Conservation (phyloP, 306 rosid genomes). For the Abrus pulchellus region DNA sequence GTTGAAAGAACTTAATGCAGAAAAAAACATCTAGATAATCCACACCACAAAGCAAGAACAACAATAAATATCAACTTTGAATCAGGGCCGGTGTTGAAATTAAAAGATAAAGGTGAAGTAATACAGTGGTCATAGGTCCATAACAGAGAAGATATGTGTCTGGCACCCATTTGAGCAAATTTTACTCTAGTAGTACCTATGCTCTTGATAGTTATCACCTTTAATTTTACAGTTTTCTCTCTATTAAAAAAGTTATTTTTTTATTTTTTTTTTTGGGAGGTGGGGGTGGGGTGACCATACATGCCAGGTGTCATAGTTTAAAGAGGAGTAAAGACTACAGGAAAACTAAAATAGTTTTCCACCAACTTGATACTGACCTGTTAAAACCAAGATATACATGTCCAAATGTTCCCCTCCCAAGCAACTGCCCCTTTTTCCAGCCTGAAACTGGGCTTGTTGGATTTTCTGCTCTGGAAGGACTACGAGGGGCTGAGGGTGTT, state of each 20-base stretch:
- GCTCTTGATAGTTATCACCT: neutral
- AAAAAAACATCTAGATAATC: constrained; percentile 21
- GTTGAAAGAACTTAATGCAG: constrained; percentile 19
- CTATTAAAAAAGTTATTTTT: no score
- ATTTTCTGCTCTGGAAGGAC: constrained; percentile 86
- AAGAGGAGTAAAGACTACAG: neutral
- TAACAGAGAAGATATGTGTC: constrained; percentile 46
- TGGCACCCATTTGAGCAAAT: constrained; percentile 36
- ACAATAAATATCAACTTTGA: constrained; percentile 19
- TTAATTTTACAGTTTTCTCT: neutral
- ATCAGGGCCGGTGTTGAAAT: constrained; percentile 18
- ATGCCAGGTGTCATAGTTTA: neutral
- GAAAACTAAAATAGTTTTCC: neutral
- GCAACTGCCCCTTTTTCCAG: constrained; percentile 92
- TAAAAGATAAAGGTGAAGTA: neutral
- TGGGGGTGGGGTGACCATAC: neutral
- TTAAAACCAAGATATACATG: constrained; percentile 93
- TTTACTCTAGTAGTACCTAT: neutral
- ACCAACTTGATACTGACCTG: constrained; percentile 64
- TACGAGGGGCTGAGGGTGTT: constrained; percentile 89
- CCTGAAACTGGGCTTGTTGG: constrained; percentile 80
- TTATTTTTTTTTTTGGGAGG: no score
- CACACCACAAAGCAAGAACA: constrained; percentile 38
- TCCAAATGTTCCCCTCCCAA: constrained; percentile 96
- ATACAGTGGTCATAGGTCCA: constrained; percentile 8